Base-by-base conservation (phyloP, 2,329 filamentous ascomycete species). In the Epichloe brachyelytri region DNA sequence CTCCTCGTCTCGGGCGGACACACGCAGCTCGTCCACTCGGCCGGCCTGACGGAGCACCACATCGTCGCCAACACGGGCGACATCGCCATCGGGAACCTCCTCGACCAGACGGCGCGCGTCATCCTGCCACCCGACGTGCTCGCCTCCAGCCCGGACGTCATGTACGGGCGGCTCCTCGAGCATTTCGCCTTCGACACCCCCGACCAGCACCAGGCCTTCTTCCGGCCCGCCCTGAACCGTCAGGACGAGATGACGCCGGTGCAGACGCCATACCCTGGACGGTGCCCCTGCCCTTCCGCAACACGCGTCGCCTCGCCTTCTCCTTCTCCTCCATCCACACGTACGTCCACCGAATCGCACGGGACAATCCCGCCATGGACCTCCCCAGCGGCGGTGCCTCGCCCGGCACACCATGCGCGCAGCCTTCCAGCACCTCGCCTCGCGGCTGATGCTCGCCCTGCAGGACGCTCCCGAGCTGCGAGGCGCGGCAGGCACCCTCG, bases 1-100 rank as follows among this genome's bases (percentile, higher is more conserved):
- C 74, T 96, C 5, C 82, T 98, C 46, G 87, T 93, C 15, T 96
- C 89, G 0, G 93, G 93, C 38, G 93, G 93, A 1, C 91, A 98
- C 69, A 91, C 90, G 0, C 80, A 94, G 64, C 80, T 98, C 19
- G 79, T 96, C 40, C 78, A 85, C 60, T 94, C 89, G 7, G 70
- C 71, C 39, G 75, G 75, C 3, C 71, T 93, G 2, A 80, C 75
- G 26, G 71, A 82, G 26, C 91, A 97, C 66, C 69, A 72, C 45
- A 79, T 94, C 53, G 69, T 97, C 26, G 88, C 85, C 17, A 73
- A 78, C 15, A 85, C 86, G 0, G 69, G 68, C n/a, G 88, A 94
- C 67, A 82, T 90, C 55, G 89, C 93, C n/a, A 72, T 96, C 53
- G 93, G 93, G 46, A 88, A 95, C 67, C 80, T 86, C 60, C 72